Conservation (phyloP, 495 filamentous ascomycete species). For the Neurospora intermedia region DNA sequence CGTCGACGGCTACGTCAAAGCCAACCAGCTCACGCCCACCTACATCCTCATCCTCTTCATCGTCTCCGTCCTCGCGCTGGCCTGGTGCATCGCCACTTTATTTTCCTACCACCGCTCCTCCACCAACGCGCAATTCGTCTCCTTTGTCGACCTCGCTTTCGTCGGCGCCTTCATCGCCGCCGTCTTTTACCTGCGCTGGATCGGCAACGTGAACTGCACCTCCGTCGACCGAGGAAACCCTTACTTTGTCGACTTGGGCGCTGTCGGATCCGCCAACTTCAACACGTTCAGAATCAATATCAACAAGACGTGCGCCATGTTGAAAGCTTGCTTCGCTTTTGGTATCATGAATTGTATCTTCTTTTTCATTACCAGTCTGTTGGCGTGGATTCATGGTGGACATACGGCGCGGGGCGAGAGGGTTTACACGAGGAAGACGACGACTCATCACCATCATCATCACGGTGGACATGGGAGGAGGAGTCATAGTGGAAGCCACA, state of each 20-base stretch:
- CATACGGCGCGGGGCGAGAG: constrained; percentile 8
- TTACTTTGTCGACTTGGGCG: constrained; percentile 49
- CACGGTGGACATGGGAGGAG: neutral
- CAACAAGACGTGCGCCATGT: constrained; percentile 76
- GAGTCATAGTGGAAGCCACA: constrained; percentile 3
- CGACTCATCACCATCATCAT: neutral
- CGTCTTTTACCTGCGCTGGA: constrained; percentile 65
- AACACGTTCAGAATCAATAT: constrained; percentile 37
- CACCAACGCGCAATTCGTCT: constrained; percentile 63
- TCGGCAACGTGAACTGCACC: constrained; percentile 55
- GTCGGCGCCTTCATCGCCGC: constrained; percentile 73
- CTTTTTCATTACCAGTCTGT: constrained; percentile 61
- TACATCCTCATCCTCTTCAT: constrained; percentile 89
- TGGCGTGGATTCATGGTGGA: constrained; percentile 49
- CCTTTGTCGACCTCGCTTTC: constrained; percentile 68
- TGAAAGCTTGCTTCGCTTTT: constrained; percentile 77
- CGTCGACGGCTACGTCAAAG: constrained; percentile 59
- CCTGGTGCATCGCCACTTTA: constrained; percentile 72
- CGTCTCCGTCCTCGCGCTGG: constrained; percentile 64
- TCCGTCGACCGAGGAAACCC: constrained; percentile 32
- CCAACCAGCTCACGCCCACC: constrained; percentile 62
- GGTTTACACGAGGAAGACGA: constrained; percentile 2
- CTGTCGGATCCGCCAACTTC: constrained; percentile 40
- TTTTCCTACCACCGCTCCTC: constrained; percentile 67
- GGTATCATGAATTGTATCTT: constrained; percentile 81